A percentile compares a stretch with the other conserved stretches of the same genome.
Conservation (phyloP, 345 rosid genomes). For the Moricandia moricandioides region DNA sequence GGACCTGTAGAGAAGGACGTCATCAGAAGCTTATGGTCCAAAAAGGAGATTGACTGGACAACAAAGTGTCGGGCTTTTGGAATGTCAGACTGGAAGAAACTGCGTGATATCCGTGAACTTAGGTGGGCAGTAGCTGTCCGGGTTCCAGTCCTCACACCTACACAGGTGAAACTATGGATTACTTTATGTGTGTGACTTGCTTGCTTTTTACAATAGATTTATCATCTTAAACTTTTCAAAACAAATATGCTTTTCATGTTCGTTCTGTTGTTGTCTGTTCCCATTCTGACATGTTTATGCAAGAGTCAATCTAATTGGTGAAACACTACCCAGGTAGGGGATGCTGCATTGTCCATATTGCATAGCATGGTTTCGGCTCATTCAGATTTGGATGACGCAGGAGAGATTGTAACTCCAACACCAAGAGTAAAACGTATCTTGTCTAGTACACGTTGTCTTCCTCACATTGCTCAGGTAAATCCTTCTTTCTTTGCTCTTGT, state of each 20-base stretch:
- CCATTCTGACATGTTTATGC: constrained; percentile 14
- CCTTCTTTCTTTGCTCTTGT: constrained; percentile 12
- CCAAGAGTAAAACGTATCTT: constrained; percentile 92
- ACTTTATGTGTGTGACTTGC: constrained; percentile 10
- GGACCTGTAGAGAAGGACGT: constrained; percentile 98
- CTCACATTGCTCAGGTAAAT: constrained; percentile 93
- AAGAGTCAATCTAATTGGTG: constrained; percentile 25
- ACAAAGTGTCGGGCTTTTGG: constrained; percentile 95
- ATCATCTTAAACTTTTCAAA: constrained; percentile 6
- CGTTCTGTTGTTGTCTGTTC: constrained; percentile 2
- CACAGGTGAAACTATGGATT: constrained; percentile 62
- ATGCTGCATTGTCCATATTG: constrained; percentile 84
- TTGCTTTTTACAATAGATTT: background rate
- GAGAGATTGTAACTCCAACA: constrained; percentile 99
- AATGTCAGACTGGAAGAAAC: constrained; percentile 91
- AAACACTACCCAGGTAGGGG: constrained; percentile 65
- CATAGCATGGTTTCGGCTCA: constrained; percentile 99
- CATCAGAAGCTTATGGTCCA: constrained; percentile 92
- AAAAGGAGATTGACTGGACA: constrained; percentile 82
- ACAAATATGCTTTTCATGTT: constrained; percentile 4
- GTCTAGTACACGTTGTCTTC: constrained; percentile 96
- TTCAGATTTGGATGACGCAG: constrained; percentile 99
- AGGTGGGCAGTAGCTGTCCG: constrained; percentile 92
- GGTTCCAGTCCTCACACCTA: constrained; percentile 91
- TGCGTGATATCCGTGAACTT: constrained; percentile 97